Conservation (phyloP, 768 basidiomycete genomes). For the Mycena leptocephala region DNA sequence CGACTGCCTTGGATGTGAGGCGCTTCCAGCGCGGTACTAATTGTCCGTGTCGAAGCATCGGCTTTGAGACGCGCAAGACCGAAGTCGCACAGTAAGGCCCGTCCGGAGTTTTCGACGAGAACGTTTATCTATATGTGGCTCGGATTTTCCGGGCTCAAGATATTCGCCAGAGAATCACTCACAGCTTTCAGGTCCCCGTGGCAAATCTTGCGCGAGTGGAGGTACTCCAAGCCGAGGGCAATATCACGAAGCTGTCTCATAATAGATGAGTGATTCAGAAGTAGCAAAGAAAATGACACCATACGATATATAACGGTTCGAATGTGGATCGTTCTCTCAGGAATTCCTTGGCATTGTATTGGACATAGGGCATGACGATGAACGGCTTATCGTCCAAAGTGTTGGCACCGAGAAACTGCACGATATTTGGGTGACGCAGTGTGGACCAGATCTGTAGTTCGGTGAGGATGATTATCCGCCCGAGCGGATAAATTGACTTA, state of each 20-base stretch:
- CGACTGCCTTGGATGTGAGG: neutral
- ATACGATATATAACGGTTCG: constrained; percentile 16
- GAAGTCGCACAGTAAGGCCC: constrained; percentile 18
- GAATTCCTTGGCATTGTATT: constrained; percentile 21
- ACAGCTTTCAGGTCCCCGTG: constrained; percentile 23
- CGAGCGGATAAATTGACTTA: neutral
- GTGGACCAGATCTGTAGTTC: constrained; percentile 26
- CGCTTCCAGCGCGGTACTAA: neutral
- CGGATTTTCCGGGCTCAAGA: neutral
- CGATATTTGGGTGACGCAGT: constrained; percentile 33
- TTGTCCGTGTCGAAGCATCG: neutral
- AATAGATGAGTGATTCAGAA: neutral
- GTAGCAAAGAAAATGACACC: neutral
- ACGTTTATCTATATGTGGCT: constrained; percentile 16
- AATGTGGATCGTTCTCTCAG: neutral
- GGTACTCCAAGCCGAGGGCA: constrained; percentile 11
- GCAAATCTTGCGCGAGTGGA: too few species aligned
- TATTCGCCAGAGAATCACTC: neutral
- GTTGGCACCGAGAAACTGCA: constrained; percentile 35
- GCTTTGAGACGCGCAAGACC: neutral
- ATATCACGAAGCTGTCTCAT: constrained; percentile 12
- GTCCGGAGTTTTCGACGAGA: constrained; percentile 15
- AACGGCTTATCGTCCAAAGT: constrained; percentile 29
- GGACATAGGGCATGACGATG: constrained; percentile 22
- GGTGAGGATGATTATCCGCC: neutral